Percentiles rank a stretch among this genome's conserved stretches.
These are phyloP conservation scores for Alnus glutinosa DNA, from an alignment of 306 rosid genomes.

Conservation along the genomic window DNA sequence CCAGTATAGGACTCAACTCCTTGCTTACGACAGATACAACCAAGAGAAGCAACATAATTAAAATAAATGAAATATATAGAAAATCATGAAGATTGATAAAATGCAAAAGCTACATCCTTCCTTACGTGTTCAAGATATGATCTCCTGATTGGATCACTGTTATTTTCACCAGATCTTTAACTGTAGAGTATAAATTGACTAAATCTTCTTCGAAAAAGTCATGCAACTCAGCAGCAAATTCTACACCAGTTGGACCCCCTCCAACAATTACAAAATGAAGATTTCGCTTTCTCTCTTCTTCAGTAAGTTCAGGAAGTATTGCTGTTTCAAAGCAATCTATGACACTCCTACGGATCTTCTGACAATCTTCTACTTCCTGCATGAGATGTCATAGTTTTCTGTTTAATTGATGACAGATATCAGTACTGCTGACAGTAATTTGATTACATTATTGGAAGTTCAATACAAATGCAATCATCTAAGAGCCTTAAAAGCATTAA, in stretches of 20 bases:
- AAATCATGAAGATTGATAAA: slow-evolving; percentile 12
- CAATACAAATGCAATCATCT: slow-evolving; percentile 18
- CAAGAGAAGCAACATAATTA: background rate
- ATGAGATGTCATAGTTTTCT: slow-evolving; percentile 20
- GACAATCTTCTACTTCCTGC: slow-evolving; percentile 95
- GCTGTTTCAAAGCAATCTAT: slow-evolving; percentile 96
- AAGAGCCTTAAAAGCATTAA: slow-evolving; percentile 8
- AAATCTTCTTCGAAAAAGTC: slow-evolving; percentile 83
- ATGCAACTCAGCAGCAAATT: slow-evolving; percentile 97
- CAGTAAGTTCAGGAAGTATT: slow-evolving; percentile 72
- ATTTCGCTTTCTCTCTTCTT: slow-evolving; percentile 69
- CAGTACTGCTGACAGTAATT: slow-evolving; percentile 6
- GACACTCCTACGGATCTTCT: slow-evolving; percentile 72
- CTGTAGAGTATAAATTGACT: slow-evolving; percentile 64
- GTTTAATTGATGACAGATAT: slow-evolving; percentile 9
- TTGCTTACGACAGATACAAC: background rate
- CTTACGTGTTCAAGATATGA: slow-evolving; percentile 94
- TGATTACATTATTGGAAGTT: slow-evolving; percentile 1
- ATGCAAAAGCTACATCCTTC: slow-evolving; percentile 11
- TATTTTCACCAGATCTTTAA: slow-evolving; percentile 76
- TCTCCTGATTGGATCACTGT: slow-evolving; percentile 92
- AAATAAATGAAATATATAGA: background rate
- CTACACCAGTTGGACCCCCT: slow-evolving; percentile 99
- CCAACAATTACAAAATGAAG: slow-evolving; percentile 98
- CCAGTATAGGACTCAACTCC: background rate